Evolutionary conservation across 768 basidiomycete species (phyloP).

Genomic region (Rubroboletus pulcherrimus): DNA sequence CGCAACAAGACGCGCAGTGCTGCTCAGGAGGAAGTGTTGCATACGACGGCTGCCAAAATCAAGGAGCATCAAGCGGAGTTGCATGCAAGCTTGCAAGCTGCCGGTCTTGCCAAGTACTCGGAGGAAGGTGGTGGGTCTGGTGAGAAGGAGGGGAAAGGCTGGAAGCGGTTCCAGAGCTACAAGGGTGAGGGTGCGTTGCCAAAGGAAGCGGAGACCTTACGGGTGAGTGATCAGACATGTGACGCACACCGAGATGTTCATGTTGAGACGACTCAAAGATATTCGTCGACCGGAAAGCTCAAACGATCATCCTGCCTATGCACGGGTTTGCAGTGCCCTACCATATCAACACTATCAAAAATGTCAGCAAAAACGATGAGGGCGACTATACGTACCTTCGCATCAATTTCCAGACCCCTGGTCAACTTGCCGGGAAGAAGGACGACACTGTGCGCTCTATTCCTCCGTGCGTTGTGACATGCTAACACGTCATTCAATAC

Average conservation of each 20-base stretch:
- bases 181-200: conserved; percentile 92
- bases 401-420: conserved; percentile 98
- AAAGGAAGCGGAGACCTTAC: conserved; percentile 70
- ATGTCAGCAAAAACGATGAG: conserved; percentile 95
- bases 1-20: conserved; percentile 89
- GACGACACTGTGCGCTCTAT: conserved; percentile 74
- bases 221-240: conserved; percentile 47
- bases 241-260: not conserved
- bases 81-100: conserved; percentile 69
- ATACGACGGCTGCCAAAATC: conserved; percentile 72
- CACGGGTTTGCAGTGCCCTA: conserved; percentile 96
- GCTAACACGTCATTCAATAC: not conserved
- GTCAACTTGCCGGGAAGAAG: conserved; percentile 96
- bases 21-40: conserved; percentile 78
- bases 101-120: conserved; percentile 80
- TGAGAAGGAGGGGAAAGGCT: conserved; percentile 86
- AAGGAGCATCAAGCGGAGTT: conserved; percentile 86
- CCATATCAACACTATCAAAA: conserved; percentile 98
- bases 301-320: conserved; percentile 87
- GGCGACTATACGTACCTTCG: conserved; percentile 91
- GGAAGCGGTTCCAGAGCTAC: conserved; percentile 96
- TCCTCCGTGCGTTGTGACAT: not conserved
- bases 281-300: conserved; percentile 83
- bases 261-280: conserved; percentile 50
- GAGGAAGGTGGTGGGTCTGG: conserved; percentile 71